Evolutionary conservation across 495 filamentous ascomycete genomes (phyloP).

Genomic region (Podospora pseudoanserina): DNA sequence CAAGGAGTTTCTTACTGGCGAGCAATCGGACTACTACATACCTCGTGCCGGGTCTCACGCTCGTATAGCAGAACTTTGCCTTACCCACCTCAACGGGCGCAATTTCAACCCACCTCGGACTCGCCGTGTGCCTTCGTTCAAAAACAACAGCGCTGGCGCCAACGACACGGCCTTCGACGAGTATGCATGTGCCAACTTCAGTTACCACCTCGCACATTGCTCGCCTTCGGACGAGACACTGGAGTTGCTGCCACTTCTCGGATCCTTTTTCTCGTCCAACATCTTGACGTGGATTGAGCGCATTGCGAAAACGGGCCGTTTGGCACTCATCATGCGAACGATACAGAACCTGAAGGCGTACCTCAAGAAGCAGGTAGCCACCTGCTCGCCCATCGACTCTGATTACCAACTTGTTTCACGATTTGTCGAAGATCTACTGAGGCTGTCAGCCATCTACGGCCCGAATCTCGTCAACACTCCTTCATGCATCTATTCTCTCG

Average conservation of each 20-base stretch:
- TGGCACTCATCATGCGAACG: conserved; percentile 17
- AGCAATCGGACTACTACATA: conserved; percentile 19
- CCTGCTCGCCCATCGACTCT: conserved; percentile 17
- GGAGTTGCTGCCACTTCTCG: conserved; percentile 15
- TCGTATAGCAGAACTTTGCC: conserved; percentile 24
- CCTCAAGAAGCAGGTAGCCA: conserved; percentile 11
- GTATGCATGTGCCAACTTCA: conserved; percentile 21
- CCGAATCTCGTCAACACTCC: conserved; percentile 20
- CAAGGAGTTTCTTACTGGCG: conserved; percentile 22
- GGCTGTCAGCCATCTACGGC: conserved; percentile 21
- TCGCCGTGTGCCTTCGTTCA: conserved; percentile 9
- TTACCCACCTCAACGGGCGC: conserved; percentile 20
- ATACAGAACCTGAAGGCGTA: conserved; percentile 22
- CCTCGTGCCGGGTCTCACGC: conserved; percentile 16
- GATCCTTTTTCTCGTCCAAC: conserved; percentile 19
- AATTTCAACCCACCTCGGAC: conserved; percentile 20
- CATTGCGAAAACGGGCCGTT: conserved; percentile 17
- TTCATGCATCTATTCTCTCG: conserved; percentile 17
- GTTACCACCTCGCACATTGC: conserved; percentile 25
- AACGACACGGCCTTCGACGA: conserved; percentile 15
- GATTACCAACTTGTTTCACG: conserved; percentile 11
- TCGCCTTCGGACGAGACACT: conserved; percentile 14
- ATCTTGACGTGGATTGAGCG: conserved; percentile 24
- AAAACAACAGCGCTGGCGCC: not conserved
- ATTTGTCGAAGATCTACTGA: conserved; percentile 20